Conservation (phyloP, 2,329 filamentous ascomycete species). For the Calcarisporium arbuscula region DNA sequence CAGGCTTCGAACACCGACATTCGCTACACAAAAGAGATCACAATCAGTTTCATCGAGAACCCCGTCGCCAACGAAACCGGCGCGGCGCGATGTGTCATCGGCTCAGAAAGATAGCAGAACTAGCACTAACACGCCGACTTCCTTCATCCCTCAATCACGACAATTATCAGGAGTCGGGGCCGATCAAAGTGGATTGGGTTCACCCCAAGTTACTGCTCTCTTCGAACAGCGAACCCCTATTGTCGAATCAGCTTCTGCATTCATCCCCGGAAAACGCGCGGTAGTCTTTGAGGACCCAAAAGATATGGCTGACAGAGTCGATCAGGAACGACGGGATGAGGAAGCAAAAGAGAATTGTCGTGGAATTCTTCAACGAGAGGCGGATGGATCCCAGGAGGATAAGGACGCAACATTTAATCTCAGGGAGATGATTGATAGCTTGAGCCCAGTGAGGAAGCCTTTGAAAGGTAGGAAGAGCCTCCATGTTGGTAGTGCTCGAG, state of each 20-base stretch:
- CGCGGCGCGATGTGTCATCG: slow-evolving; percentile 28
- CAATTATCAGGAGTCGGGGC: slow-evolving; percentile 62
- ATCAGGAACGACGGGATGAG: slow-evolving; percentile 53
- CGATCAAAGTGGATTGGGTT: slow-evolving; percentile 66
- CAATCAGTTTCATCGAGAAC: slow-evolving; percentile 11
- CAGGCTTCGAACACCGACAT: slow-evolving; percentile 10
- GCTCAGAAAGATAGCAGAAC: slow-evolving; percentile 49
- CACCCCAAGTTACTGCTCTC: slow-evolving; percentile 64
- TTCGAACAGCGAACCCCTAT: slow-evolving; percentile 68
- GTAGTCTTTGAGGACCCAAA: slow-evolving; percentile 62
- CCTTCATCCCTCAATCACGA: slow-evolving; percentile 43
- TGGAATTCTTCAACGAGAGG: slow-evolving; percentile 48
- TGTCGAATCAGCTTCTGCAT: slow-evolving; percentile 57
- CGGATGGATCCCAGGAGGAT: slow-evolving; percentile 37
- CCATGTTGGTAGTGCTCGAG: slow-evolving; percentile 66
- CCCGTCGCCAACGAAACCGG: slow-evolving; percentile 11
- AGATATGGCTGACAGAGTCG: slow-evolving; percentile 55
- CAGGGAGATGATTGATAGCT: slow-evolving; percentile 69
- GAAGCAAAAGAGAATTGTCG: slow-evolving; percentile 54
- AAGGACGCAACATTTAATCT: slow-evolving; percentile 61
- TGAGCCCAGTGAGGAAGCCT: slow-evolving; percentile 68
- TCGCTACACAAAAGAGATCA: slow-evolving; percentile 9
- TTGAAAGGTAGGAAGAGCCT: slow-evolving; percentile 68
- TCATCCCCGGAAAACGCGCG: slow-evolving; percentile 47
- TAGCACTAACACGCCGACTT: slow-evolving; percentile 56